phyloP scores from a whole-genome alignment of 495 filamentous ascomycete species.

The Lasiosphaeriaceae sp. region DNA sequence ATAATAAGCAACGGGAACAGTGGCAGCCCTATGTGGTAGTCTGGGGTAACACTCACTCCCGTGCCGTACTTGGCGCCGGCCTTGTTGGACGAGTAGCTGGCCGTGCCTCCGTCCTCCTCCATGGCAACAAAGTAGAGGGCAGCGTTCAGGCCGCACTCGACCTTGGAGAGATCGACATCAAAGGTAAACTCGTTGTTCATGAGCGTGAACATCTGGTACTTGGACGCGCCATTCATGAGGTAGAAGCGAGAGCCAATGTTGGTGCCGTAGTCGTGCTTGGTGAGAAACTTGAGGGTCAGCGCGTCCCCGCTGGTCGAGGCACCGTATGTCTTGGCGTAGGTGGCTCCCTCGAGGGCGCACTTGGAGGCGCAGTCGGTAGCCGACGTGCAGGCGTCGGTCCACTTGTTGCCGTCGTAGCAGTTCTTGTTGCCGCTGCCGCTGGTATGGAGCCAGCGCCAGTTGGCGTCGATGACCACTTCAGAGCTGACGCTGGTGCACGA shows the following conservation, averaged over 20 bases:
- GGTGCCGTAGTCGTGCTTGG: slow-evolving; percentile 49
- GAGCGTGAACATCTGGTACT: slow-evolving; percentile 57
- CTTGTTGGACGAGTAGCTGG: slow-evolving; percentile 48
- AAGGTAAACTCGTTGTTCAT: slow-evolving; percentile 58
- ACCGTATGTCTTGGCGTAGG: slow-evolving; percentile 47
- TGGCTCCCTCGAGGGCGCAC: slow-evolving; percentile 47
- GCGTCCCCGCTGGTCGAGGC: slow-evolving; percentile 44
- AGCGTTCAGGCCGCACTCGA: slow-evolving; percentile 52
- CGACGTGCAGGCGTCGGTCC: slow-evolving; percentile 40
- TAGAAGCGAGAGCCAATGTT: slow-evolving; percentile 56
- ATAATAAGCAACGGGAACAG: too few species aligned
- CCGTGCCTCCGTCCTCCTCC: slow-evolving; percentile 53
- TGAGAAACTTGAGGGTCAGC: slow-evolving; percentile 56
- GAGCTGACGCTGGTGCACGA: slow-evolving; percentile 44
- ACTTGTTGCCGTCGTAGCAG: slow-evolving; percentile 53
- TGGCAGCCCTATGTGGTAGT: too few species aligned
- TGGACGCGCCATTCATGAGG: slow-evolving; percentile 49
- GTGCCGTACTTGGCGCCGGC: slow-evolving; percentile 60
- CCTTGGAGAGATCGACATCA: slow-evolving; percentile 54
- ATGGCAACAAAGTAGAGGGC: slow-evolving; percentile 59
- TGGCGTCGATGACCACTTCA: slow-evolving; percentile 48
- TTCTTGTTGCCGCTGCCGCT: slow-evolving; percentile 27
- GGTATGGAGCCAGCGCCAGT: slow-evolving; percentile 52
- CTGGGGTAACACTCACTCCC: slow-evolving; percentile 27
- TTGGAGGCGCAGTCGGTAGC: slow-evolving; percentile 43